Conservation (phyloP, 2,329 filamentous ascomycete genomes). For the Penicillium sp. region DNA sequence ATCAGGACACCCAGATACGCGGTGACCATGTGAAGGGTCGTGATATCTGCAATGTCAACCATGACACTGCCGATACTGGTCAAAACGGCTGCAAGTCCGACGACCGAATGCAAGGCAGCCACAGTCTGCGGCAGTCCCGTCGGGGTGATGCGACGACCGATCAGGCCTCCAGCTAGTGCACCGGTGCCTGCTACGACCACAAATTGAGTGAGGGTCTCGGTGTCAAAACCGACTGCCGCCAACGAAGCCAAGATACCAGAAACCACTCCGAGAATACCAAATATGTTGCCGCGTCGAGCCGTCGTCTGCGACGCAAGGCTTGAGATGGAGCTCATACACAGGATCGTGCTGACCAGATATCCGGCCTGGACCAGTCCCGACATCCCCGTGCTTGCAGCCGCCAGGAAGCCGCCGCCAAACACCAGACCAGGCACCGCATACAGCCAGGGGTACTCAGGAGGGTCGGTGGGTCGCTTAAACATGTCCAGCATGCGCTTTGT, state of each 20-base stretch:
- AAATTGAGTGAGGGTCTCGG: conserved; percentile 74
- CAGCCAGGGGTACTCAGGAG: conserved; percentile 81
- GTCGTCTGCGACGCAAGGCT: conserved; percentile 76
- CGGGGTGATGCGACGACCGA: conserved; percentile 80
- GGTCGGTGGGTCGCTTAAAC: conserved; percentile 80
- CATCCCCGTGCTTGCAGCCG: conserved; percentile 72
- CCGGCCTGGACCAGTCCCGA: conserved; percentile 81
- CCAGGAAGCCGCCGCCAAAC: conserved; percentile 75
- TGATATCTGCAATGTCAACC: conserved; percentile 62
- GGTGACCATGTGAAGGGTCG: conserved; percentile 75
- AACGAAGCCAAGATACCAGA: conserved; percentile 79
- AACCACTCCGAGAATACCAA: conserved; percentile 79
- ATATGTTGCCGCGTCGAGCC: conserved; percentile 75
- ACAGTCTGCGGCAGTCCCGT: conserved; percentile 86
- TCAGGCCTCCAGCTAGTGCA: conserved; percentile 62
- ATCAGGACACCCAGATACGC: conserved; percentile 83
- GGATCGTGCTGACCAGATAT: conserved; percentile 74
- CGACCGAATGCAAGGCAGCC: conserved; percentile 81
- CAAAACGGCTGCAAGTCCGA: conserved; percentile 79
- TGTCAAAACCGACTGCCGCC: conserved; percentile 71
- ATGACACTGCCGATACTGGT: conserved; percentile 86
- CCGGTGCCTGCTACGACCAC: conserved; percentile 68
- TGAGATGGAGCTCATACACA: conserved; percentile 80
- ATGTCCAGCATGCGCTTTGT: conserved; percentile 92
- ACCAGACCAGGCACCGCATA: conserved; percentile 71